phyloP scores from a whole-genome alignment of 2,329 filamentous ascomycete species.

The Cladophialophora bantiana region DNA sequence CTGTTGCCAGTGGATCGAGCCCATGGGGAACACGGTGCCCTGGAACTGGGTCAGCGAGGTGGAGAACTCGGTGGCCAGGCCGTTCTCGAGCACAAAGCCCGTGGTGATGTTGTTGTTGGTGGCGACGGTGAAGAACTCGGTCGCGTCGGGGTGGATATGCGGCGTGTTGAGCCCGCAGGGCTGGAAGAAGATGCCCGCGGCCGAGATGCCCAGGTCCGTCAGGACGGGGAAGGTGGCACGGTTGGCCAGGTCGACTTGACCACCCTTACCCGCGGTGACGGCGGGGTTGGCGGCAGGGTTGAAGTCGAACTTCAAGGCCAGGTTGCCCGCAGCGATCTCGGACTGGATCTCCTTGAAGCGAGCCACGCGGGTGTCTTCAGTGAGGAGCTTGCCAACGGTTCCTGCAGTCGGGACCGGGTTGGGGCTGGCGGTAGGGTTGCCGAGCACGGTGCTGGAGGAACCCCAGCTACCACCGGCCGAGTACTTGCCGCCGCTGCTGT shows the following conservation, averaged over 20 bases:
- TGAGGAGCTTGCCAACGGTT: conserved; percentile 39
- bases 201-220: conserved; percentile 38
- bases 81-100: conserved; percentile 58
- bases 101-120: conserved; percentile 50
- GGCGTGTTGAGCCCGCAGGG: conserved; percentile 58
- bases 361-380: conserved; percentile 32
- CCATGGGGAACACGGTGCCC: conserved; percentile 57
- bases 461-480: conserved; percentile 10
- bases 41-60: conserved; percentile 51
- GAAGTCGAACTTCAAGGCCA: conserved; percentile 41
- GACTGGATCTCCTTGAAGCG: conserved; percentile 38
- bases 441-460: conserved; percentile 14
- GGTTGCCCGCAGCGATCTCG: conserved; percentile 30
- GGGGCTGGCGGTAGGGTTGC: conserved; percentile 31
- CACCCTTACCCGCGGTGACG: conserved; percentile 34
- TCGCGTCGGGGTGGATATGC: conserved; percentile 58
- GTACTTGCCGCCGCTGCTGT: conserved; percentile 1
- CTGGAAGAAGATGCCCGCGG: conserved; percentile 39
- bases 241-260: conserved; percentile 42
- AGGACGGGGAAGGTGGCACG: conserved; percentile 40
- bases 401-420: conserved; percentile 35
- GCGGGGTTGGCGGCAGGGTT: conserved; percentile 39
- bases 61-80: conserved; percentile 50
- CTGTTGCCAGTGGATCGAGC: conserved; percentile 58
- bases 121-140: conserved; percentile 57